Conservation (phyloP, 108 stramenopile genomes). For the Nitzschia sp. region DNA sequence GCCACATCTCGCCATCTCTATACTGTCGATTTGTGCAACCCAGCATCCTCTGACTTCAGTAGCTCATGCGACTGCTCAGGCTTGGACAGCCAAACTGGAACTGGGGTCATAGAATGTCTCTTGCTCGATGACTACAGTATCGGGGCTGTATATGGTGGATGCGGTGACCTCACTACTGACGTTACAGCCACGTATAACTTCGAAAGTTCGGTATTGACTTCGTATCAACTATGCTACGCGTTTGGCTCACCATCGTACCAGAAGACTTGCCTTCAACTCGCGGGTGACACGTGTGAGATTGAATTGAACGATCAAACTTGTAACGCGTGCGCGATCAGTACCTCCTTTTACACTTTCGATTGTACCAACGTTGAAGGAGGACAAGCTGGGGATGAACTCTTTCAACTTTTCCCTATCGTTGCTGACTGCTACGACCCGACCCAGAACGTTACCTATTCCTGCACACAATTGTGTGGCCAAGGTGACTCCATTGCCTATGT, state of each 20-base stretch:
- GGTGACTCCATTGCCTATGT: conserved; percentile 1
- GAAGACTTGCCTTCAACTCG: background rate
- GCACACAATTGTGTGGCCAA: background rate
- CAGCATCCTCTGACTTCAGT: background rate
- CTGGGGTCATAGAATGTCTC: background rate
- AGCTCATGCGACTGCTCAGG: conserved; percentile 8
- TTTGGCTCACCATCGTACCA: conserved; percentile 2
- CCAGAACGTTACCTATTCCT: background rate
- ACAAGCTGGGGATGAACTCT: background rate
- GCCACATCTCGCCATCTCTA: background rate
- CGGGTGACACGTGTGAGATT: background rate
- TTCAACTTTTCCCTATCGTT: background rate
- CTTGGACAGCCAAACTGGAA: conserved; percentile 1
- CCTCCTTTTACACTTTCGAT: background rate
- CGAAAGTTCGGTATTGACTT: background rate
- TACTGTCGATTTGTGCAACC: background rate
- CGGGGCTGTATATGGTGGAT: background rate
- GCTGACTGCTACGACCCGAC: background rate
- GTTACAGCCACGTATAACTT: background rate
- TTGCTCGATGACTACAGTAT: background rate
- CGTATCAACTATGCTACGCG: background rate
- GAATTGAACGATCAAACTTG: conserved; percentile 6
- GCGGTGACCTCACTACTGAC: background rate
- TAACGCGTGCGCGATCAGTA: background rate
- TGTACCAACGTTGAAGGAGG: conserved; percentile 18